Base-by-base conservation (phyloP, 768 basidiomycete genomes). In the Lepiota venenata region DNA sequence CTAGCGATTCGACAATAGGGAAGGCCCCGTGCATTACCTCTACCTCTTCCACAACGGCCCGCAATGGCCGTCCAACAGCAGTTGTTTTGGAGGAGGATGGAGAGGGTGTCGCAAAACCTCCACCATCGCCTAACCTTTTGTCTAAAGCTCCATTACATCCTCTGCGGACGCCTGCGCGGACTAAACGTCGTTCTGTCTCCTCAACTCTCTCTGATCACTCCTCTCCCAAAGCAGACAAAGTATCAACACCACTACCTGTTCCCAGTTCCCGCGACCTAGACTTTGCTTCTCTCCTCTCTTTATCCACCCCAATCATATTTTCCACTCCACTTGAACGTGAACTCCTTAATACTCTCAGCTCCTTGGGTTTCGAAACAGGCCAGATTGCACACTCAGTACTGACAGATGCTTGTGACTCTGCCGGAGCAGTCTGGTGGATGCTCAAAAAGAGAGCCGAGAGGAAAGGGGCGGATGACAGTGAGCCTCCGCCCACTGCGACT, bases 381-480 rank as follows among this genome's bases (percentile, higher is more conserved):
- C 96, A 99, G 71, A 87, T 98, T 47, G 87, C 88, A n/a, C 95
- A 98, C 66, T 92, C 89, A 0, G 97, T 98, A 11, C 76, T 90
- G 43, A 86, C 80, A 25, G 84, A 98, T 69, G 96, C 96, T 0
- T 99, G 96, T 63, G 96, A 99, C 69, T 81, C 90, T 0, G 80
- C 89, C 11, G 88, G 93, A 8, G 92, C 95, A 1, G 71, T 92
- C 7, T 99, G 95, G 95, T 99, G 97, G 97, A 91, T 96, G 81
- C 74, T 98, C 46, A 88, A 85, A 67, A 82, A 85, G 66, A 94
- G 85, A 62, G 81, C 84, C 16, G 93, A 82, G 74, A 83, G 70
- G 59, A 80, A 76, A 42, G 75, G 74, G 9, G 18, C 66, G 12
- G 75, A 76, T 21, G 73, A 71, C 21, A 58, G 56, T 16, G 58